Evolutionary conservation across 306 rosid species (phyloP).

Genomic region (Inga oerstediana): DNA sequence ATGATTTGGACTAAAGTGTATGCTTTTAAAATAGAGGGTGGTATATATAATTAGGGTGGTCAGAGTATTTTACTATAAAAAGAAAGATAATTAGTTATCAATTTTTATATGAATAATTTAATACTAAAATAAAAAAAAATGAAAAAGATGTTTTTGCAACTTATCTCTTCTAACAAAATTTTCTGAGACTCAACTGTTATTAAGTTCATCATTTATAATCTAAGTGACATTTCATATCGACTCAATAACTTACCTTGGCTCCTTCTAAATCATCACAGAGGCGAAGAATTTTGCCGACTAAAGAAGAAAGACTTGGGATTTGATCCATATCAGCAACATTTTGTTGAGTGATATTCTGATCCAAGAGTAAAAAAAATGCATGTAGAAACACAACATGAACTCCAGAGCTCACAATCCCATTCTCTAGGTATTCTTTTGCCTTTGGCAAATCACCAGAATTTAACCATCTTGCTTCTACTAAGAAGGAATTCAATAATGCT

Average conservation of each 20-base stretch:
- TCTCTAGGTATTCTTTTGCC: slow-evolving; percentile 51
- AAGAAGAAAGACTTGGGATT: slow-evolving; percentile 24
- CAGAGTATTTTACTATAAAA: no score
- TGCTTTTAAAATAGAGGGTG: no score
- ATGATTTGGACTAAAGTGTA: no score
- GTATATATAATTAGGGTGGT: no score
- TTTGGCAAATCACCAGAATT: slow-evolving; percentile 44
- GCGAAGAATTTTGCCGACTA: slow-evolving; percentile 38
- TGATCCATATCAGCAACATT: not conserved
- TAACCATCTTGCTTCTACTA: slow-evolving; percentile 63
- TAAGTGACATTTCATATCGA: no score
- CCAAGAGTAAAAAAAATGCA: slow-evolving; percentile 46
- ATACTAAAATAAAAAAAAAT: no score
- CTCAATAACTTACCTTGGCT: slow-evolving; percentile 23
- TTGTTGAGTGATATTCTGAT: slow-evolving; percentile 11
- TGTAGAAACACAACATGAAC: slow-evolving; percentile 51
- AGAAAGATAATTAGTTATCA: no score
- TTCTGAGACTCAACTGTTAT: no score
- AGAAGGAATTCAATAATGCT: slow-evolving; percentile 51
- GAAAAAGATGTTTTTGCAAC: no score
- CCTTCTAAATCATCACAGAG: slow-evolving; percentile 51
- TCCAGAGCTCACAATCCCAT: slow-evolving; percentile 52
- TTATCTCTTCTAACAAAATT: no score
- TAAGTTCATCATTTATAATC: no score
- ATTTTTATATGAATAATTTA: no score